Base-by-base conservation (phyloP, 768 basidiomycete species). In the Mycena albidolilacea region DNA sequence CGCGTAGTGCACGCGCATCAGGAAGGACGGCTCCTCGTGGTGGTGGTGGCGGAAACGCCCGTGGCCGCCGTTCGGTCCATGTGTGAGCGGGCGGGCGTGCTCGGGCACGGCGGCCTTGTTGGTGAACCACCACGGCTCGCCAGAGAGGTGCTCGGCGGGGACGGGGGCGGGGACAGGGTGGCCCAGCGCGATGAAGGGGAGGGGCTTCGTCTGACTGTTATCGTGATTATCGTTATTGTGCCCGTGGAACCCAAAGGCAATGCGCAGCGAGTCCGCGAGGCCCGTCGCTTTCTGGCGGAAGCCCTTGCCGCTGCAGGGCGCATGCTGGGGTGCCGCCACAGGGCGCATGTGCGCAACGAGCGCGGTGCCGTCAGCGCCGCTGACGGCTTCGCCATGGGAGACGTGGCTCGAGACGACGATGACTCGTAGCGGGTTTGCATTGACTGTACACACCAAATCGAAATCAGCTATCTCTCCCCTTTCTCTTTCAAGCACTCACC, bases 1-100 rank as follows among this genome's bases (percentile, higher is more conserved):
- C 3, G 94, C 92, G 67, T 82, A 82, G 77, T 91, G 89, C 73
- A 95, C 82, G 58, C 95, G 90, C 57, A 80, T 82, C 59, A 88
- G 70, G 87, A 94, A 93, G 43, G 87, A 82, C 23, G 77, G 76
- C 62, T 78, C 75, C 38, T 77, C 67, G 11, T 82, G 79, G 72
- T 77, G 10, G 44, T 48, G 80, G 69, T 78, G 79, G 64, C 71
- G 77, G 61, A 70, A 76, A 14, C 78, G 77, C 68, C 66, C 76
- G 30, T 77, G 71, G 61, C 66, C 74, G 23, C 23, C 23, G 23
- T 23, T 23, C 23, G 23, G 23, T 2, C 23, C 23, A 23, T 23
- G 23, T 23, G 23, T 23, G 23, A 23, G 23, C 23, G 23, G 23
- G 23, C 2, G 23, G 23, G 23, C 23, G 23, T 23, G 23, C 23